Conservation (phyloP, 441 rosid genomes). For the Eruca vesicaria region DNA sequence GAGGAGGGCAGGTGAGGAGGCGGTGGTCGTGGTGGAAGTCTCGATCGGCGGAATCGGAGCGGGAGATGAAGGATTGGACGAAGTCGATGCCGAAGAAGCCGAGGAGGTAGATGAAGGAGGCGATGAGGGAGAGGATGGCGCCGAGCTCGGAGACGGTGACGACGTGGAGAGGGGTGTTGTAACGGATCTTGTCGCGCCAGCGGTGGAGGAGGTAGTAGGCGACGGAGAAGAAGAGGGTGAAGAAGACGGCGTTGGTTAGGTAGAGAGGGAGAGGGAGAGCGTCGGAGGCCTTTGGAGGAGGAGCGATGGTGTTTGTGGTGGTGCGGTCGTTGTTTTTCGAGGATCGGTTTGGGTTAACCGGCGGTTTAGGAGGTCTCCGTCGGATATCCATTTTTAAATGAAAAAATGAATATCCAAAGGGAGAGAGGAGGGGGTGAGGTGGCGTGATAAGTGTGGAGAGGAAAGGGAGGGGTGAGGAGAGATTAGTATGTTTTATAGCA, state of each 20-base stretch:
- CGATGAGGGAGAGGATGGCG: conserved; percentile 66
- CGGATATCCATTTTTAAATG: conserved; percentile 14
- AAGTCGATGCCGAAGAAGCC: conserved; percentile 88
- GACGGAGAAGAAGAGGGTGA: conserved; percentile 85
- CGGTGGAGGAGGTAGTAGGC: conserved; percentile 73
- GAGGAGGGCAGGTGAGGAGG: conserved; percentile 29
- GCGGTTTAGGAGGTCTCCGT: conserved; percentile 29
- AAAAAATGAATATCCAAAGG: conserved; percentile 32
- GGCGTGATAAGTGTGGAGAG: conserved; percentile 34
- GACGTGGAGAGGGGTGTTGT: conserved; percentile 76
- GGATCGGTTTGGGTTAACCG: conserved; percentile 11
- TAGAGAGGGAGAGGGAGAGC: conserved; percentile 78
- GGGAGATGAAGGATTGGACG: conserved; percentile 71
- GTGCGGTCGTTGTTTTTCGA: neutral
- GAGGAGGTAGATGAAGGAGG: conserved; percentile 76
- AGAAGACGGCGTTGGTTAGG: conserved; percentile 76
- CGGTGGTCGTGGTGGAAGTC: conserved; percentile 24
- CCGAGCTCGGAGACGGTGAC: conserved; percentile 69
- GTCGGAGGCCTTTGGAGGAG: conserved; percentile 54
- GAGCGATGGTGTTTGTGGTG: too few species aligned
- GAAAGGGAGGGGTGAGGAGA: neutral
- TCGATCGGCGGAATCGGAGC: conserved; percentile 40
- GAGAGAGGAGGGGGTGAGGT: conserved; percentile 15
- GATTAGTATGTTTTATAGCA: conserved; percentile 10
- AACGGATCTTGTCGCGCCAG: conserved; percentile 91